Base-by-base conservation (phyloP, 2,329 filamentous ascomycete genomes). In the Penicillium glabrum region DNA sequence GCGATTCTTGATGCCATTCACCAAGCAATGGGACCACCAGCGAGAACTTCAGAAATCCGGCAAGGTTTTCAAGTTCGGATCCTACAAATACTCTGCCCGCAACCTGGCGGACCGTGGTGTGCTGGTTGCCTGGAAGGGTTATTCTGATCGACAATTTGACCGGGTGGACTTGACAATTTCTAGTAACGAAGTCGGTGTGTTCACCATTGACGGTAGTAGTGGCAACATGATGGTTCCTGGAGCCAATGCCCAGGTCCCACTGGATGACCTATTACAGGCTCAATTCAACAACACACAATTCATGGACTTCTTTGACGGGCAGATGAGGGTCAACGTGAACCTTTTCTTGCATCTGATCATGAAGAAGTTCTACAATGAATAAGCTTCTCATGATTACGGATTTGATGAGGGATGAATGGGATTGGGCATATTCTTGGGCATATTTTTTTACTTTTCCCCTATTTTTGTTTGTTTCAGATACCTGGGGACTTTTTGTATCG, bases 11-110 rank as follows among this genome's bases (percentile, higher is more conserved):
- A 84, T 99, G 74, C 95, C 95, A 14, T 99, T 99, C 74, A 97
- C 93, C 24, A 96, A 96, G 71, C 95, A 99, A 75, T 99, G 96
- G 85, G 96, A 97, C 75, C 95, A 99, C 77, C 92, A 98, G 79
- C 89, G 92, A 63, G 95, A 99, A 77, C 87, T 99, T 31, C 91
- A 97, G 71, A 89, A 91, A 57, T 89, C 89, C 8, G 95, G 95
- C 27, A 91, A 93, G 49, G 91, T 96, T 52, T 96, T 96, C 75
- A 96, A 96, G 73, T 99, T 99, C 72, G 95, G 96, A 61, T 96
- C 90, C 37, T 99, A 89, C 86, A 98, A 98, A 79, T 99, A 99
- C 80, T 93, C 90, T 53, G 93, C 91, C 4, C 89, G 92, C 51
- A 88, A 89, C 49, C 85, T 99, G 8, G 88, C 88, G 2, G 93